A percentile compares a stretch with the other conserved stretches of the same genome.
phyloP scores from a whole-genome alignment of 148 eudicot genomes.

The Camellia lanceoleosa region DNA sequence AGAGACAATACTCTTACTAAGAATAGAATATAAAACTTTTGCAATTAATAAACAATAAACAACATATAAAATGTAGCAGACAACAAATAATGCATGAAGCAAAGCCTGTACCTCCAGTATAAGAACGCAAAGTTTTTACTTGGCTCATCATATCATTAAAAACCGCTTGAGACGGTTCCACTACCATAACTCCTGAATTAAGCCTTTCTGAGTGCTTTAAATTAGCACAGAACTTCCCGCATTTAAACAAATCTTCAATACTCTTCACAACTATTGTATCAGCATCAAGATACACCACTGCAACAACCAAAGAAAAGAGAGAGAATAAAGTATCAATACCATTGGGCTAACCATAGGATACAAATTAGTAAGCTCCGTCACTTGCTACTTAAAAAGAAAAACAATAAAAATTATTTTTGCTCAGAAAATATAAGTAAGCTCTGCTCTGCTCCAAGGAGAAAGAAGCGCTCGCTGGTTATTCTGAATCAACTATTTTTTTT shows the following conservation, averaged over 20 bases:
- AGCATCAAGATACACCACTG: constrained; percentile 99
- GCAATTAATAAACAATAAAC: not conserved
- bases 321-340: not conserved
- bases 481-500: not conserved
- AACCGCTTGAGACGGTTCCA: constrained; percentile 79
- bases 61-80: not conserved
- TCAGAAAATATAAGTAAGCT: not conserved
- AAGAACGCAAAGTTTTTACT: constrained; percentile 68
- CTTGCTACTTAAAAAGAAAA: not conserved
- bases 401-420: too few relatives aligned
- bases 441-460: not conserved
- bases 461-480: not conserved
- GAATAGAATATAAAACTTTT: not conserved
- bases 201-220: constrained; percentile 97
- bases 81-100: not conserved
- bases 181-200: constrained; percentile 96
- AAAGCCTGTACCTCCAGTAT: constrained; percentile 62
- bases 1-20: not conserved
- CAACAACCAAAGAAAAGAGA: constrained; percentile 14
- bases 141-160: constrained; percentile 86
- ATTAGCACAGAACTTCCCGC: constrained; percentile 94
- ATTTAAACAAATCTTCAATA: constrained; percentile 84
- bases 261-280: constrained; percentile 91
- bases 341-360: not conserved
- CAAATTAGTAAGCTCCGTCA: not conserved